Evolutionary conservation across 352 stramenopile species (phyloP).

Genomic region (Plasmopara muralis): DNA sequence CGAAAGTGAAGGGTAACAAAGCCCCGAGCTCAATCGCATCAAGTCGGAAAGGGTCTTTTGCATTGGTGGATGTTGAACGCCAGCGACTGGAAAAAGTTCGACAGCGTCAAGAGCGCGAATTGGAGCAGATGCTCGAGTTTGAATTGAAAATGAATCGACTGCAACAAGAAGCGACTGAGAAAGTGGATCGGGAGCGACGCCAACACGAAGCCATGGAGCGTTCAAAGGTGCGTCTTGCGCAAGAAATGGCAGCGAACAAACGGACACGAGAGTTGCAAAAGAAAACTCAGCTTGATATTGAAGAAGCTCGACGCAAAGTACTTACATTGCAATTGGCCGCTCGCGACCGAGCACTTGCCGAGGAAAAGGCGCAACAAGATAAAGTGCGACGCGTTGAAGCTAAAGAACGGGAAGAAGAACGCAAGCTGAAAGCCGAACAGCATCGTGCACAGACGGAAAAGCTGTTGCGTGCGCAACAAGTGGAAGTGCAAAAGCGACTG

Average conservation of each 20-base stretch:
- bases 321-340: slow-evolving; percentile 63
- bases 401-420: slow-evolving; percentile 59
- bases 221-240: slow-evolving; percentile 49
- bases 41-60: slow-evolving; percentile 18
- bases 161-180: slow-evolving; percentile 65
- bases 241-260: slow-evolving; percentile 70
- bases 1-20: neutral
- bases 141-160: slow-evolving; percentile 87
- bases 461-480: slow-evolving; percentile 53
- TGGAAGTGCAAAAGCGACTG: slow-evolving; percentile 54
- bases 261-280: slow-evolving; percentile 76
- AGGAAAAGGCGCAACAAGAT: slow-evolving; percentile 76
- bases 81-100: slow-evolving; percentile 71
- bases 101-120: slow-evolving; percentile 64
- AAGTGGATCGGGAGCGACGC: slow-evolving; percentile 56
- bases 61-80: slow-evolving; percentile 61
- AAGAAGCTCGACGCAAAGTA: slow-evolving; percentile 67
- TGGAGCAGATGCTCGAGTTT: slow-evolving; percentile 90
- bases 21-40: neutral
- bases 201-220: slow-evolving; percentile 65
- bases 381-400: slow-evolving; percentile 57
- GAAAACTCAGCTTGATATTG: slow-evolving; percentile 72
- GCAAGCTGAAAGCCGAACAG: slow-evolving; percentile 68
- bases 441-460: slow-evolving; percentile 51
- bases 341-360: slow-evolving; percentile 59